A percentile compares a stretch with the other conserved stretches of the same genome.
These are phyloP conservation scores for Pseudofabraea citricarpa DNA, from an alignment of 2,329 filamentous ascomycete genomes.

Conservation along the genomic window DNA sequence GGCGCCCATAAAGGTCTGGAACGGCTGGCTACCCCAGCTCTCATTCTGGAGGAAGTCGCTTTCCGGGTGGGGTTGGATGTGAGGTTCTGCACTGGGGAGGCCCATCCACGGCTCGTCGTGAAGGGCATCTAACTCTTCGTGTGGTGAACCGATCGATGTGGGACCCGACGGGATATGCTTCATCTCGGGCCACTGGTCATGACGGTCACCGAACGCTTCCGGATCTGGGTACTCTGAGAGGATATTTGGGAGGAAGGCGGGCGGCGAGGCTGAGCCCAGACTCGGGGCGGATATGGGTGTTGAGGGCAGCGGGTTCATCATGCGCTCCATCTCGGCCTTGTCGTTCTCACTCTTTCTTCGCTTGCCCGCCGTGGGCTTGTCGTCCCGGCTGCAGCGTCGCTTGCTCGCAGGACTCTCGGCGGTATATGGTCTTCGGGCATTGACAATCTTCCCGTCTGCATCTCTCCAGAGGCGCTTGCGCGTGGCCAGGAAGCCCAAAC, in stretches of 20 bases:
- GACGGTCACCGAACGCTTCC: not conserved
- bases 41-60: slow-evolving; percentile 21
- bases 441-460: slow-evolving; percentile 39
- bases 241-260: slow-evolving; percentile 5
- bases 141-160: slow-evolving; percentile 5
- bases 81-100: slow-evolving; percentile 14
- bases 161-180: not conserved
- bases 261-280: slow-evolving; percentile 10
- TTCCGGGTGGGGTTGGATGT: slow-evolving; percentile 9
- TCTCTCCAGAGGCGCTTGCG: slow-evolving; percentile 46
- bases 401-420: slow-evolving; percentile 17
- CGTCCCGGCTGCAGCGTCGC: slow-evolving; percentile 6
- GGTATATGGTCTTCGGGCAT: slow-evolving; percentile 31
- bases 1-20: slow-evolving; percentile 28
- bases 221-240: slow-evolving; percentile 4
- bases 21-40: slow-evolving; percentile 22
- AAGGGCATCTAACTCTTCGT: slow-evolving; percentile 22
- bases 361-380: slow-evolving; percentile 11
- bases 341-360: slow-evolving; percentile 1
- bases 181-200: slow-evolving; percentile 1
- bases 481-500: slow-evolving; percentile 40
- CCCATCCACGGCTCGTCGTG: slow-evolving; percentile 25
- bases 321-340: not conserved
- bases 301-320: slow-evolving; percentile 18
- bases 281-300: slow-evolving; percentile 18